Evolutionary conservation across 805 yeast species (phyloP), one percentile per base, ranked within the genome.

Genomic region (Kodamaea restingae): DNA sequence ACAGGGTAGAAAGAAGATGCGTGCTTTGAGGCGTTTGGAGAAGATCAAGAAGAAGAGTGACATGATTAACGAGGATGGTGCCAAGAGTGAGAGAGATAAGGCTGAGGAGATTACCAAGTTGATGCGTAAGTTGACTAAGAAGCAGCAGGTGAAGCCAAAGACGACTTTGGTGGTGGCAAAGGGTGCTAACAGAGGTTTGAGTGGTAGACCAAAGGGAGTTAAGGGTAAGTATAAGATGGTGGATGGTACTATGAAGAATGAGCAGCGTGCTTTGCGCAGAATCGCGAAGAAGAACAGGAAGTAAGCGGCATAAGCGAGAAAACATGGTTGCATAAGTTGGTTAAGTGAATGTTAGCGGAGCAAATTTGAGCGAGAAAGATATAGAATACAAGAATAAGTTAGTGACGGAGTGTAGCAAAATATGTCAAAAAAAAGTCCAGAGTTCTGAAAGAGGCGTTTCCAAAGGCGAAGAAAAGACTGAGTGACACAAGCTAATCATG

Each of bases 221-320:
- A 88, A 81, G 63, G 99, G 99, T 67, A 88, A 87, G 61, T 93
- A 93, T 71, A 93, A 87, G 82, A 93, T 93, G 98, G 98, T 93
- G 52, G 99, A 93, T 66, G 98, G 98, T 73, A 86, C 82, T 15
- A 72, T 88, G 84, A 93, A 93, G 85, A 93, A 93, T 63, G 99
- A 93, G 67, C 90, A 84, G 73, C 75, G 98, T 50, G 96, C 98
- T 10, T 71, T 91, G 56, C 81, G 77, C 57, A 81, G 98, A 60
- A 86, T 90, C 50, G 84, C 88, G 18, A 93, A 90, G 75, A 88
- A 86, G 70, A 73, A 82, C 56, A 84, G 78, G 66, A 83, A 83
- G 60, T 67, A 60, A 39, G 12, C 5, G 14, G 11, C 12, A 11
- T 17, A 35, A 11, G 15, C 17, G 22, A 26, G n/a, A n/a, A n/a